phyloP scores from a whole-genome alignment of 129 eudicot species.

The Rutidosis leptorrhynchoides region DNA sequence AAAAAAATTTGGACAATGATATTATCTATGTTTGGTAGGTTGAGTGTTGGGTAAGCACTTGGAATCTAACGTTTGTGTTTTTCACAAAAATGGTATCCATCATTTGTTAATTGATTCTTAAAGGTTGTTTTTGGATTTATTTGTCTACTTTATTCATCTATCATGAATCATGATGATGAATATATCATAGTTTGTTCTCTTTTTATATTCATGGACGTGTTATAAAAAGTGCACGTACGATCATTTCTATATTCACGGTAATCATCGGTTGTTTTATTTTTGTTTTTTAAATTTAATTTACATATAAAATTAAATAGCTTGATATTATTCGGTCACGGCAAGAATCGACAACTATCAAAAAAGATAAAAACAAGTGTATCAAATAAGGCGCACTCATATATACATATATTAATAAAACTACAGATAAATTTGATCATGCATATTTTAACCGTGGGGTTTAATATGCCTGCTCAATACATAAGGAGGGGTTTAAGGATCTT shows the following conservation, averaged over 20 bases:
- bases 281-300: too few relatives aligned
- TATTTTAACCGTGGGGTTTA: too few relatives aligned
- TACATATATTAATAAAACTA: too few relatives aligned
- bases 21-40: slow-evolving; percentile 11
- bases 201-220: not conserved
- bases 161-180: not conserved
- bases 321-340: too few relatives aligned
- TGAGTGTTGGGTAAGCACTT: slow-evolving; percentile 16
- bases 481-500: too few relatives aligned
- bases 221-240: not conserved
- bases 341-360: too few relatives aligned
- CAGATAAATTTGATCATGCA: too few relatives aligned
- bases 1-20: not conserved
- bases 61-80: slow-evolving; percentile 19
- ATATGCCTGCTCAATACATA: too few relatives aligned
- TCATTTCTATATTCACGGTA: not conserved
- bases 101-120: slow-evolving; percentile 10
- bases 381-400: too few relatives aligned
- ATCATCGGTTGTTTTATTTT: not conserved
- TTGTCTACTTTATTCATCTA: not conserved
- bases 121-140: slow-evolving; percentile 25
- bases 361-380: too few relatives aligned
- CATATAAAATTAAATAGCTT: too few relatives aligned
- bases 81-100: slow-evolving; percentile 19
- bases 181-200: not conserved